phyloP scores from a whole-genome alignment of 1,284 basidiomycete genomes.

The Lentinula novae-zelandiae region DNA sequence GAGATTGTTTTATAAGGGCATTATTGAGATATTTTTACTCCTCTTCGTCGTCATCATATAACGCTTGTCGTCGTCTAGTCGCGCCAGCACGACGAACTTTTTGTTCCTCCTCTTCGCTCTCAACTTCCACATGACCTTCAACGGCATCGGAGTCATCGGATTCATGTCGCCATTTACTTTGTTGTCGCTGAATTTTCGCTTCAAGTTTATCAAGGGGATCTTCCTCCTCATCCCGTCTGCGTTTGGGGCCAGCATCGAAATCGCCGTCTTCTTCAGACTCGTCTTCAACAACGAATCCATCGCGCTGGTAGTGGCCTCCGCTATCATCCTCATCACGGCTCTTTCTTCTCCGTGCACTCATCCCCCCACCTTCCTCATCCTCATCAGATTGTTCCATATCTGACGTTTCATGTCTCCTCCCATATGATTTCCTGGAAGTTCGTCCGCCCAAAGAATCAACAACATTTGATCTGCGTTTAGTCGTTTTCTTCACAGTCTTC shows the following conservation, averaged over 20 bases:
- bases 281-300: constrained; percentile 79
- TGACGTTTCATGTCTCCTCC: constrained; percentile 22
- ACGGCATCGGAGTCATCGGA: constrained; percentile 31
- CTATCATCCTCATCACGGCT: constrained; percentile 33
- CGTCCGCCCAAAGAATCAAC: constrained; percentile 42
- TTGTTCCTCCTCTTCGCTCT: constrained; percentile 69
- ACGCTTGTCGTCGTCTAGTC: constrained; percentile 50
- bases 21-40: constrained; percentile 22
- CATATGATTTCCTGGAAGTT: constrained; percentile 33
- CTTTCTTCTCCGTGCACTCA: constrained; percentile 32
- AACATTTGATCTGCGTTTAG: constrained; percentile 41
- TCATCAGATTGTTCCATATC: constrained; percentile 12
- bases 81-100: constrained; percentile 51
- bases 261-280: constrained; percentile 64
- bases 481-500: constrained; percentile 55
- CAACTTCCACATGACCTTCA: constrained; percentile 63
- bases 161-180: constrained; percentile 33
- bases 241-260: constrained; percentile 34
- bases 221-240: constrained; percentile 41
- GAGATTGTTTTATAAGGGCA: too few relatives aligned
- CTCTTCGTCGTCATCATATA: constrained; percentile 63
- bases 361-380: constrained; percentile 27
- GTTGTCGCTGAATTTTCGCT: constrained; percentile 51
- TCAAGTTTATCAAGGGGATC: constrained; percentile 70
- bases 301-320: constrained; percentile 69